phyloP scores from a whole-genome alignment of 2,329 filamentous ascomycete species.

The Diaporthe capsici region DNA sequence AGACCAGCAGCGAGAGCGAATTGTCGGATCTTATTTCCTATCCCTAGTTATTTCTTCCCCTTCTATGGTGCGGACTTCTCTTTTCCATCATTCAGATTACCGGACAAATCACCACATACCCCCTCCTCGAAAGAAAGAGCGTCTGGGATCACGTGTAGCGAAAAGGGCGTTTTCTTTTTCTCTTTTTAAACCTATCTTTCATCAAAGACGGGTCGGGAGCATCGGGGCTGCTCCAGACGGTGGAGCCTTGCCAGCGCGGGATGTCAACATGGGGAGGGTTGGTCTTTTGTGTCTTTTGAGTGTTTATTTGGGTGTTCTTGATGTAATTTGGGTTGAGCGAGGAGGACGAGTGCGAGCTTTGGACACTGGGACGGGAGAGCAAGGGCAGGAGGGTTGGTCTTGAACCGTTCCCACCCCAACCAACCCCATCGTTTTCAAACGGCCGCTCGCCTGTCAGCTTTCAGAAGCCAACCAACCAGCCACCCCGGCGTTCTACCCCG shows the following conservation, averaged over 20 bases:
- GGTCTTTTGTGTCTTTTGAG: constrained; percentile 12
- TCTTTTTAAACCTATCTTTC: neutral
- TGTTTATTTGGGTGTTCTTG: neutral
- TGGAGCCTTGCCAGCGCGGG: neutral
- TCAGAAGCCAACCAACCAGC: neutral
- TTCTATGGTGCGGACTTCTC: neutral
- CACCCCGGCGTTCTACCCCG: neutral
- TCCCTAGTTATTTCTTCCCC: neutral
- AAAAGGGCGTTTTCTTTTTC: constrained; percentile 26
- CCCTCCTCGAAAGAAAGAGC: neutral
- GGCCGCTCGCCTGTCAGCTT: neutral
- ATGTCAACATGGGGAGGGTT: constrained; percentile 3
- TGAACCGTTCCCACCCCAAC: neutral
- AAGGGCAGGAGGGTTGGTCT: neutral
- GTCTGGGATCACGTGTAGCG: constrained; percentile 19
- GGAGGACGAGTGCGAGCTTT: neutral
- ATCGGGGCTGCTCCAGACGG: constrained; percentile 10
- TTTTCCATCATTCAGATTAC: constrained; percentile 7
- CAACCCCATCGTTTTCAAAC: neutral
- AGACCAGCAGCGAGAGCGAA: neutral
- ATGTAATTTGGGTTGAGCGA: constrained; percentile 10
- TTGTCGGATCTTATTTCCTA: neutral
- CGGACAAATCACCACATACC: constrained; percentile 17
- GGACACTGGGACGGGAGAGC: neutral
- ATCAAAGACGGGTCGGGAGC: constrained; percentile 34